phyloP scores from a whole-genome alignment of 2,329 filamentous ascomycete species.

The Teratosphaeria viscida region DNA sequence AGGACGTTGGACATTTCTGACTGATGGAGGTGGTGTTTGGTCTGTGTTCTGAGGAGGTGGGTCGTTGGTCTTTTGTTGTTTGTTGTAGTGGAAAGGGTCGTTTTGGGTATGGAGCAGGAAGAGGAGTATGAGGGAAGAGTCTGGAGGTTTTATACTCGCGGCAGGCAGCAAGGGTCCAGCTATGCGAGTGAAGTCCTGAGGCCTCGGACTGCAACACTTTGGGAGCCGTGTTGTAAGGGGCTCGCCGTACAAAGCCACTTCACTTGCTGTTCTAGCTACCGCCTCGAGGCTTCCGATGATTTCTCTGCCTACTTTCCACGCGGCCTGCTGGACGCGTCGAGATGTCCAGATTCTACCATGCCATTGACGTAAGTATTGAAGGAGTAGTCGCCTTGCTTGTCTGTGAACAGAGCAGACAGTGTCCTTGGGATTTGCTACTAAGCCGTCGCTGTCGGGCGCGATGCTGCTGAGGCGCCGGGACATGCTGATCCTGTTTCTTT shows the following conservation, averaged over 20 bases:
- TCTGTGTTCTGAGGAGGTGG: neutral
- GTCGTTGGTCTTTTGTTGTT: neutral
- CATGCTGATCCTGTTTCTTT: too few species aligned
- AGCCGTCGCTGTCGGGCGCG: too few species aligned
- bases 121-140: neutral
- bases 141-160: neutral
- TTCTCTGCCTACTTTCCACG: neutral
- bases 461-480: too few species aligned
- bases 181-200: neutral
- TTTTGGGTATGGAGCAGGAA: neutral
- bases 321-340: neutral
- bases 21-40: neutral
- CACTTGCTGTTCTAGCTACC: neutral
- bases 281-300: neutral
- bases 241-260: neutral
- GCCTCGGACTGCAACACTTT: neutral
- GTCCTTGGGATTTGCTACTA: too few species aligned
- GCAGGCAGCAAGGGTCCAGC: neutral
- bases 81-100: neutral
- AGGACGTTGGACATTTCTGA: slow-evolving; percentile 9
- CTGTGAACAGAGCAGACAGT: too few species aligned
- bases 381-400: too few species aligned
- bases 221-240: neutral
- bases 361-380: too few species aligned
- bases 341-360: neutral